phyloP scores from a whole-genome alignment of 2,329 filamentous ascomycete genomes.

The Colletotrichum sp. region DNA sequence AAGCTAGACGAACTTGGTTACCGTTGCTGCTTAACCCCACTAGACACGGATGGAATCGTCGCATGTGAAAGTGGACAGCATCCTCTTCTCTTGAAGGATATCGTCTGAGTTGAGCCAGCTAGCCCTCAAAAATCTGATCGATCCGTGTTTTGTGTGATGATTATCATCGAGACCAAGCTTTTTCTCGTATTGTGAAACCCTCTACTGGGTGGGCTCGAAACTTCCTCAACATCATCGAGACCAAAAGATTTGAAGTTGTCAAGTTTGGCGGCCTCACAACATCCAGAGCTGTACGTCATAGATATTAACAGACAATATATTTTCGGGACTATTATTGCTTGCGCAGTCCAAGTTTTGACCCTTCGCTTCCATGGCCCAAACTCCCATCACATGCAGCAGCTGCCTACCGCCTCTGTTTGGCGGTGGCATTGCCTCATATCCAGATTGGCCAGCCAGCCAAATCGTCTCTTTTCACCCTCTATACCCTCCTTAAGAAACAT shows the following conservation, averaged over 20 bases:
- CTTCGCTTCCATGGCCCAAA: not conserved
- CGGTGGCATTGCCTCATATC: not conserved
- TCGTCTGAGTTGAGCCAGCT: not conserved
- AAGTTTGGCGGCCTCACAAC: not conserved
- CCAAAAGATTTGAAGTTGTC: not conserved
- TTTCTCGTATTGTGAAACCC: too few species aligned
- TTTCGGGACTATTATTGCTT: constrained; percentile 6
- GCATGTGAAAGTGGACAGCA: not conserved
- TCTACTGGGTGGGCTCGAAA: too few species aligned
- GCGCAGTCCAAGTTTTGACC: constrained; percentile 12
- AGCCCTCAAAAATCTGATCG: not conserved
- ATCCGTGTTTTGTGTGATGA: not conserved
- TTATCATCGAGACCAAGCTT: not conserved
- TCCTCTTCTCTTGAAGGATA: not conserved
- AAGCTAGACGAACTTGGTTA: not conserved
- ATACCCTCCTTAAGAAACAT: not conserved
- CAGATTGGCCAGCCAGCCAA: not conserved
- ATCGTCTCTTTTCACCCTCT: not conserved
- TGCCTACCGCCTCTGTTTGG: not conserved
- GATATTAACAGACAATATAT: not conserved
- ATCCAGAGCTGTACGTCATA: not conserved
- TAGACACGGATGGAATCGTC: not conserved
- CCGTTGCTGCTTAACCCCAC: not conserved
- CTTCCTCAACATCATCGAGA: not conserved
- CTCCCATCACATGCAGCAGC: not conserved